Base-by-base conservation (phyloP, 345 rosid species). In the Erysimum cheiranthoides region DNA sequence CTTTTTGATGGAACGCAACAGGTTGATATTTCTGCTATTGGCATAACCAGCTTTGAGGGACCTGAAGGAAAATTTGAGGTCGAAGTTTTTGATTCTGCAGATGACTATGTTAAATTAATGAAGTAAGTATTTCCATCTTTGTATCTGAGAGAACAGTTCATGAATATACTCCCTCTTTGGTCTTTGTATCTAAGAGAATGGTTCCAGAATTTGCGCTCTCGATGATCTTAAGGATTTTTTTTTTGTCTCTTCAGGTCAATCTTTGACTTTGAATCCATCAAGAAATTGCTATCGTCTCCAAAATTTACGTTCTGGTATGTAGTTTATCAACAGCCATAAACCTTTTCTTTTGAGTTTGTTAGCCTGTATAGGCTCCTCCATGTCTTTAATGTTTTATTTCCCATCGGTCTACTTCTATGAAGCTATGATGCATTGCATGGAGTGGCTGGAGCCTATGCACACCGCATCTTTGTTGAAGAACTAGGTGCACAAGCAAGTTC, bases 361-460 rank as follows among this genome's bases (percentile, higher is more conserved):
- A 39, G 16, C 57, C 35, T 31, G 63, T 52, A 32, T 16, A 46
- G 61, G 69, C 46, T 10, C 47, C 32, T 12, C 14, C 56, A 36
- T 65, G 50, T 63, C 21, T 50, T 39, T 57, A 45, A 46, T 77
- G 42, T 31, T 59, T 28, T 43, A 46, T 59, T 56, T 73, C 27
- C 14, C 49, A 56, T 43, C 62, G 27, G n/a, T n/a, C n/a, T n/a
- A n/a, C n/a, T 62, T 81, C n/a, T 5, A 73, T 79, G 72, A 83
- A 89, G 98, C 74, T 90, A 82, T 82, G 98, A 94, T 77, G 97
- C 93, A 60, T 61, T 94, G 32, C 97, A 94, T 81, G 98, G 97
- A 78, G 98, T 90, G 79, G 98, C 83, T 83, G 98, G 97, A 71
- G 95, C 92, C 17, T 94, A 94, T 79, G 97, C 98, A 73, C 82